Evolutionary conservation across 192 early-diverging fungal genomes (phyloP), one percentile per base, ranked within the genome.

Genomic region (Entomortierella parvispora): DNA sequence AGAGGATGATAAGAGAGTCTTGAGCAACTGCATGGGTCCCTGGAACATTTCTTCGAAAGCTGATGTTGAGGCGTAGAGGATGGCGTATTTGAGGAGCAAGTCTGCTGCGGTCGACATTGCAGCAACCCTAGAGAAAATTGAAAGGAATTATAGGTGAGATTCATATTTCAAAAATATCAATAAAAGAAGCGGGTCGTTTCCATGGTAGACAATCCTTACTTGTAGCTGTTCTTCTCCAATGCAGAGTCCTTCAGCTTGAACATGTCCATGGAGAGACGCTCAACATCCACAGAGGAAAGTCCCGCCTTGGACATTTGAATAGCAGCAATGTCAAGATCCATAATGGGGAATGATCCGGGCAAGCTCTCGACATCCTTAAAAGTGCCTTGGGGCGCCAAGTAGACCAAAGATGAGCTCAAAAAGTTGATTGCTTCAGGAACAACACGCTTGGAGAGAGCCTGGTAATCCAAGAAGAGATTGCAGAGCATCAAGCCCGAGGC

Each of bases 401-500:
- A 46, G 18, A 80, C 80, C 37, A 89, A 55, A 1, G 75, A 62
- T 4, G 70, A 45, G 46, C 68, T 58, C 47, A 89, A 80, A 57
- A 90, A 94, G 82, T 90, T 94, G 58, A 91, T 70, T 2, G 80
- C 86, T 81, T 94, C 93, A 10, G 93, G 93, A 1, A 91, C 58
- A 50, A 93, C 86, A 18, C 94, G 87, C 62, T 93, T 93, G 4
- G 93, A 89, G 50, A 91, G 79, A 22, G 60, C 29, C 75, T 90
- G 82, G 58, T 87, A 92, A 82, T 92, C 71, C 52, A 79, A 34
- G 31, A 94, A 80, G 31, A 95, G 57, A 45, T 90, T 88, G 43
- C 90, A 89, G n/a, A 98, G 76, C 61, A 91, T 87, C 52, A 98
- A 60, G 12, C 96, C 96, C n/a, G 81, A 79, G 4, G 85, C 69